Conservation (phyloP, 1,284 basidiomycete genomes). For the Gomphus bonarii region DNA sequence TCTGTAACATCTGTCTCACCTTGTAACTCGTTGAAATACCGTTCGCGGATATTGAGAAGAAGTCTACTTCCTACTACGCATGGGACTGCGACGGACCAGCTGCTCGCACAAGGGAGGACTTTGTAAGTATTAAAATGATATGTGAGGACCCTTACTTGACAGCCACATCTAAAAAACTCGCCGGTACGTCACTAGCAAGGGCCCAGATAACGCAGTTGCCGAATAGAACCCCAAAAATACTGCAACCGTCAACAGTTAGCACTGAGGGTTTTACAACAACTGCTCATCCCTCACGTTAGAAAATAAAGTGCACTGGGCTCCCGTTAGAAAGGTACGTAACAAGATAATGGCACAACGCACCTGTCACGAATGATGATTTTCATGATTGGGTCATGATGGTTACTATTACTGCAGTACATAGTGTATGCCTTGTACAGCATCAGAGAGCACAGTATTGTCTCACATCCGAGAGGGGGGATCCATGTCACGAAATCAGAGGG, state of each 20-base stretch:
- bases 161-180: background rate
- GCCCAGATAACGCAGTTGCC: too few relatives aligned
- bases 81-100: conserved; percentile 45
- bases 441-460: background rate
- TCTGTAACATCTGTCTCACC: background rate
- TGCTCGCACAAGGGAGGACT: conserved; percentile 24
- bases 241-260: too few relatives aligned
- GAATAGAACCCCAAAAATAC: too few relatives aligned
- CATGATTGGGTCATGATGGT: background rate
- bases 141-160: background rate
- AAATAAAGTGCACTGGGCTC: too few relatives aligned
- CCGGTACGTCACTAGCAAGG: too few relatives aligned
- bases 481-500: background rate
- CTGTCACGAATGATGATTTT: background rate
- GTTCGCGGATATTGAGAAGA: conserved; percentile 39
- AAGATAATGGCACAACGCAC: background rate
- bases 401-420: background rate
- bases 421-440: conserved; percentile 2
- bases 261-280: too few relatives aligned
- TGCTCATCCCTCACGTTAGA: too few relatives aligned
- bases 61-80: conserved; percentile 45
- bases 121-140: conserved; percentile 17
- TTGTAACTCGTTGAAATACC: background rate
- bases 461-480: background rate
- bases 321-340: too few relatives aligned